A percentile compares a stretch with the other conserved stretches of the same genome.
Conservation (phyloP, 768 basidiomycete species). For the Lactarius evosmus region DNA sequence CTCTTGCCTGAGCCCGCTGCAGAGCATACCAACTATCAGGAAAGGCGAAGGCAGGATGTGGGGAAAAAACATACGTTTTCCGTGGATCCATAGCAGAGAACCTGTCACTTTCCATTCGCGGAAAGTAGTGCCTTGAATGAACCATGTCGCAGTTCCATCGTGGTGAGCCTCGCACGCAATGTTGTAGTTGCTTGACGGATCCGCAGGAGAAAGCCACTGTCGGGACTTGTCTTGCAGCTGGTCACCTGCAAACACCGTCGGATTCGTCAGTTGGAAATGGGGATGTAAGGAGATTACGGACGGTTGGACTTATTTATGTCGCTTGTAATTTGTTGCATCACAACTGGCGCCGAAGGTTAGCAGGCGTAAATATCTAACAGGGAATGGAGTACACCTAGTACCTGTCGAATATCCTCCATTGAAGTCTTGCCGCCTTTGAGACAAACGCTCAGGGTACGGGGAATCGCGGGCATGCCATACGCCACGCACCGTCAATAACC, state of each 20-base stretch:
- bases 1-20: no score
- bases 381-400: background rate
- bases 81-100: background rate
- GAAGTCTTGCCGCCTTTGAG: background rate
- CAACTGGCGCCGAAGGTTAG: background rate
- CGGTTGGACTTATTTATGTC: background rate
- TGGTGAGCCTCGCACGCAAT: background rate
- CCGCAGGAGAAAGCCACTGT: background rate
- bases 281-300: background rate
- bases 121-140: background rate
- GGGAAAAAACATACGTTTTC: background rate
- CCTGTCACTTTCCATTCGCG: background rate
- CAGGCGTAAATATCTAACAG: background rate
- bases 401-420: background rate
- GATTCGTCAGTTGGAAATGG: background rate
- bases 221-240: background rate
- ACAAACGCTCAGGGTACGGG: background rate
- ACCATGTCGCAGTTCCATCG: slow-evolving; percentile 3
- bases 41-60: background rate
- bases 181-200: background rate
- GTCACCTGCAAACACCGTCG: background rate
- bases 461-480: no score
- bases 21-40: no score
- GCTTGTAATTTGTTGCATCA: background rate
- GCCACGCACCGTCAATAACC: no score